phyloP scores from a whole-genome alignment of 2,329 filamentous ascomycete species.

The Pseudogymnoascus sp. region DNA sequence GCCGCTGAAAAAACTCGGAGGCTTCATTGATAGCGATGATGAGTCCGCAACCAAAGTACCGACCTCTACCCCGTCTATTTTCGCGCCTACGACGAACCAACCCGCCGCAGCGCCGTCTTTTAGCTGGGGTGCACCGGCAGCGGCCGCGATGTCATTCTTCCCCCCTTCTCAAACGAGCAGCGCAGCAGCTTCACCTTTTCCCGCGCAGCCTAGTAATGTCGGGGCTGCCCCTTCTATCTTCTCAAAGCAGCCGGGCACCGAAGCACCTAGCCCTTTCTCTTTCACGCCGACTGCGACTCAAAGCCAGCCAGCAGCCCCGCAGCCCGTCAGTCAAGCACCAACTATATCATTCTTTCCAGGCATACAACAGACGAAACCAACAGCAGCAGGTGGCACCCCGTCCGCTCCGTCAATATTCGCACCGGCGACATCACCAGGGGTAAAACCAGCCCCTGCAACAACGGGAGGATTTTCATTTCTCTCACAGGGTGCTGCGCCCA shows the following conservation, averaged over 20 bases:
- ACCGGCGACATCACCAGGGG: background rate
- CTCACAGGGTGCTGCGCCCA: background rate
- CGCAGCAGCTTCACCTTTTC: background rate
- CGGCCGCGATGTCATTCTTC: background rate
- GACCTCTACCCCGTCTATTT: background rate
- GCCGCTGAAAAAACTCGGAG: background rate
- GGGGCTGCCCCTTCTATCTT: background rate
- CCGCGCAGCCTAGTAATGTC: background rate
- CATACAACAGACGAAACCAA: background rate
- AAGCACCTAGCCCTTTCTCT: conserved; percentile 1
- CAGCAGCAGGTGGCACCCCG: background rate
- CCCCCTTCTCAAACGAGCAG: background rate
- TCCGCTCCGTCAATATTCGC: background rate
- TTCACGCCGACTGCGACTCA: background rate
- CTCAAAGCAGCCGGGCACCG: background rate
- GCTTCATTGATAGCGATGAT: conserved; percentile 7
- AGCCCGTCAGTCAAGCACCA: background rate
- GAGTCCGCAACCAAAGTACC: background rate
- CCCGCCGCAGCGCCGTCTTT: background rate
- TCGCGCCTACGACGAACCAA: background rate
- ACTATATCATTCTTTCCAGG: background rate
- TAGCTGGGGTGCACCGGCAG: background rate
- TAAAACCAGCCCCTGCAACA: background rate
- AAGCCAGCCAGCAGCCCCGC: background rate
- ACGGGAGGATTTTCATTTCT: background rate